A percentile compares a stretch with the other conserved stretches of the same genome.
Evolutionary conservation across 1,284 basidiomycete genomes (phyloP).

Genomic region (Sphagnurus paluster): DNA sequence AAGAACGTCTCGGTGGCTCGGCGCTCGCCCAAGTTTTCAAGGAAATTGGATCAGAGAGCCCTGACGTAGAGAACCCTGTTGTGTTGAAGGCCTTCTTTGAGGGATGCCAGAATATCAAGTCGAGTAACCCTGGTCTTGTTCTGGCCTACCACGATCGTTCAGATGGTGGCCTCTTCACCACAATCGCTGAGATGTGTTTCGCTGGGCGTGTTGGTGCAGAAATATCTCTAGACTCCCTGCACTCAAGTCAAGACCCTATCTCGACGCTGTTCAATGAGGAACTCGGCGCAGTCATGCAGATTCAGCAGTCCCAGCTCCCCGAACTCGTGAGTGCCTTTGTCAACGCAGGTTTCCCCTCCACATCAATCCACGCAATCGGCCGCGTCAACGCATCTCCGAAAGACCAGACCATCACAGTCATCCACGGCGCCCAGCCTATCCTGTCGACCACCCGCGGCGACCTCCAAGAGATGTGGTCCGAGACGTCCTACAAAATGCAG

Average conservation of each 20-base stretch:
- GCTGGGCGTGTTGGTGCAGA: conserved; percentile 84
- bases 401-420: conserved; percentile 67
- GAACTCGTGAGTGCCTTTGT: conserved; percentile 65
- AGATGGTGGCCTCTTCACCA: conserved; percentile 93
- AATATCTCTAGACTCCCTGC: conserved; percentile 65
- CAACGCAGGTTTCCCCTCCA: conserved; percentile 70
- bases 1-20: conserved; percentile 90
- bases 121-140: conserved; percentile 61
- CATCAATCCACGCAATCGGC: conserved; percentile 77
- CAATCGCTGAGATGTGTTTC: conserved; percentile 95
- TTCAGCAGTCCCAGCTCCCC: conserved; percentile 62
- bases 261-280: conserved; percentile 94
- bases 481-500: conserved; percentile 95
- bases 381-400: conserved; percentile 51
- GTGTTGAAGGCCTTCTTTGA: conserved; percentile 83
- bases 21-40: conserved; percentile 95
- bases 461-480: conserved; percentile 89
- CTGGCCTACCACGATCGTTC: conserved; percentile 98
- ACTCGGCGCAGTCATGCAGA: conserved; percentile 91
- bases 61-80: conserved; percentile 84
- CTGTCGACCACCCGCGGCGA: conserved; percentile 69
- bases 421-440: conserved; percentile 52
- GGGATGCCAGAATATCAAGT: conserved; percentile 71
- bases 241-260: conserved; percentile 51
- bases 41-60: conserved; percentile 84